Evolutionary conservation across 2,329 filamentous ascomycete genomes (phyloP).

Genomic region (Akanthomyces lecanii): DNA sequence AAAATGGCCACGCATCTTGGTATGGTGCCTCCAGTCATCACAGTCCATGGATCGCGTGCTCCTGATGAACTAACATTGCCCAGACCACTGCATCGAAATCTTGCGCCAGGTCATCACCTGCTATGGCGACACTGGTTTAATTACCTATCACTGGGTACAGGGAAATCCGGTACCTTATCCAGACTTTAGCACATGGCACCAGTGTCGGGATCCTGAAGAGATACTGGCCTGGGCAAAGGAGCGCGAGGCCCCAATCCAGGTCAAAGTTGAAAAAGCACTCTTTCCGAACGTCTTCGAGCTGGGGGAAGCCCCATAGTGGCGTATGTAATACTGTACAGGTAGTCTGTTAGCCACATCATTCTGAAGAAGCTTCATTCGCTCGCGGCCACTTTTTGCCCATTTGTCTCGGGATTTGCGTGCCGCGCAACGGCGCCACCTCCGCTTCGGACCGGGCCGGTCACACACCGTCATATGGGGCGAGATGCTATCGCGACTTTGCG

Average conservation of each 20-base stretch:
- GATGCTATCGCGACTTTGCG: too few relatives aligned
- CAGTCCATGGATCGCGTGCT: background rate
- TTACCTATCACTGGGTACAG: background rate
- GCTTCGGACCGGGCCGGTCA: too few relatives aligned
- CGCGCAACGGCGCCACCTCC: too few relatives aligned
- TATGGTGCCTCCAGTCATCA: background rate
- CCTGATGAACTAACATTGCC: background rate
- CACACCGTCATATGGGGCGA: too few relatives aligned
- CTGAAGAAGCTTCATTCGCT: background rate
- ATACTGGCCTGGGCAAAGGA: background rate
- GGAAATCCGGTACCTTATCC: background rate
- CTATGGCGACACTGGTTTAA: background rate
- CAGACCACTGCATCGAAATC: conserved; percentile 16
- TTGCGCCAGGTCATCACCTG: conserved; percentile 10
- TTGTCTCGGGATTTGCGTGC: too few relatives aligned
- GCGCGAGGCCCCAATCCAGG: background rate
- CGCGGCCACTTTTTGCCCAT: too few relatives aligned
- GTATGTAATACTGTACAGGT: background rate
- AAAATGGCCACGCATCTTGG: background rate
- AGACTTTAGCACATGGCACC: conserved; percentile 1
- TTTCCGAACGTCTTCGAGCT: background rate
- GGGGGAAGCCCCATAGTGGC: background rate
- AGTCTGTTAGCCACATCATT: too few relatives aligned
- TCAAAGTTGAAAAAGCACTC: background rate
- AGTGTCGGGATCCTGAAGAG: background rate